A percentile compares a stretch with the other conserved stretches of the same genome.
phyloP scores from a whole-genome alignment of 2,329 filamentous ascomycete genomes.

The Arachnopeziza araneosa region DNA sequence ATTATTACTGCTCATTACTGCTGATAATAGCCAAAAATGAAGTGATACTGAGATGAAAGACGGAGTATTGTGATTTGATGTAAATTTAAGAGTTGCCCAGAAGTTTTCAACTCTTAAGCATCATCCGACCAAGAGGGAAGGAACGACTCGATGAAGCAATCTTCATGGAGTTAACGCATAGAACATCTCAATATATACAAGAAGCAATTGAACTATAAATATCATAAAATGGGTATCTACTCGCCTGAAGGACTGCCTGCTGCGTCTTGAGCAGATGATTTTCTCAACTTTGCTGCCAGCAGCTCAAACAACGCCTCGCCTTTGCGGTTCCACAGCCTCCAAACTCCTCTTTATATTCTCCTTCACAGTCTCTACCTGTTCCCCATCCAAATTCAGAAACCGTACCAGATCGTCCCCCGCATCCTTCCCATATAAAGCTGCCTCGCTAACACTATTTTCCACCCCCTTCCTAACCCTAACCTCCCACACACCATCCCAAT shows the following conservation, averaged over 20 bases:
- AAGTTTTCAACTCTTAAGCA: no score
- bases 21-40: constrained; percentile 32
- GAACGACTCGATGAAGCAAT: neutral
- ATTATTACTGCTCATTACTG: constrained; percentile 23
- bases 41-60: neutral
- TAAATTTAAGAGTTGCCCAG: no score
- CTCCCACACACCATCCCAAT: constrained; percentile 97
- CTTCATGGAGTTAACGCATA: no score
- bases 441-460: constrained; percentile 70
- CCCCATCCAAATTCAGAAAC: constrained; percentile 59
- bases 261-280: neutral
- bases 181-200: no score
- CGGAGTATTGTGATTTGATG: constrained; percentile 9
- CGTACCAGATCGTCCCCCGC: constrained; percentile 65
- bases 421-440: constrained; percentile 67
- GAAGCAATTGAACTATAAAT: neutral
- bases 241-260: neutral
- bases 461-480: constrained; percentile 78
- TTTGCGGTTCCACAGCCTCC: constrained; percentile 34
- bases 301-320: constrained; percentile 18
- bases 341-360: constrained; percentile 47
- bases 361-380: constrained; percentile 52
- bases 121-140: neutral
- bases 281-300: constrained; percentile 3
- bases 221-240: neutral